Evolutionary conservation across 495 filamentous ascomycete genomes (phyloP).

Genomic region (Aspergillus steynii): DNA sequence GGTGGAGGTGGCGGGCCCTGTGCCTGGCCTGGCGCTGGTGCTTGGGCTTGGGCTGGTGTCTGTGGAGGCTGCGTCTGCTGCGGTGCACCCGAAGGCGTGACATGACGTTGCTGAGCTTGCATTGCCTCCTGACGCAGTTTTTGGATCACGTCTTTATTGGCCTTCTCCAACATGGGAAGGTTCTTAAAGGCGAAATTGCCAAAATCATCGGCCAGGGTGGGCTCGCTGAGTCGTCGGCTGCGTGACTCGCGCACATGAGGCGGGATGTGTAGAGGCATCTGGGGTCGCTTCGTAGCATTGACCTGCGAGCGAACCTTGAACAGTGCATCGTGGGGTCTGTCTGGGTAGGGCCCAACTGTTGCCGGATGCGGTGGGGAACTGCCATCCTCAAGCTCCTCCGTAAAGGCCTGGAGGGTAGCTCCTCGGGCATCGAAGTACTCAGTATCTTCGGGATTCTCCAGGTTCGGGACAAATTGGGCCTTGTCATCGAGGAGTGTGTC

Average conservation of each 20-base stretch:
- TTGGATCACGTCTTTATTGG: conserved; percentile 97
- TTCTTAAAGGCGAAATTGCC: conserved; percentile 97
- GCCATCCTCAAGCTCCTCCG: conserved; percentile 92
- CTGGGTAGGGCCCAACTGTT: conserved; percentile 58
- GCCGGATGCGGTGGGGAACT: conserved; percentile 58
- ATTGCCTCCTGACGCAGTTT: conserved; percentile 88
- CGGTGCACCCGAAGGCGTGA: conserved; percentile 9
- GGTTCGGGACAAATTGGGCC: conserved; percentile 89
- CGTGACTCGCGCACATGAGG: conserved; percentile 85
- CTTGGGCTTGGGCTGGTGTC: neutral
- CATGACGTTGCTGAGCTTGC: conserved; percentile 58
- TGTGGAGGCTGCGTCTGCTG: conserved; percentile 12
- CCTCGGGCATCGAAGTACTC: conserved; percentile 96
- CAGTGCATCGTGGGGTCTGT: conserved; percentile 91
- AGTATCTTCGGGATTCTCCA: conserved; percentile 93
- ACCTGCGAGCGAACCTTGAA: conserved; percentile 86
- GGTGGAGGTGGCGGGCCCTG: conserved; percentile 12
- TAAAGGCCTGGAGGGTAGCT: conserved; percentile 84
- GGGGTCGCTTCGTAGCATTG: conserved; percentile 76
- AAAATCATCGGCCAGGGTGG: conserved; percentile 86
- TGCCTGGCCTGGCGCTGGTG: conserved; percentile 4
- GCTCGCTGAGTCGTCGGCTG: conserved; percentile 86
- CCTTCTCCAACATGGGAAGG: conserved; percentile 91
- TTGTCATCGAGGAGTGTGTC: conserved; percentile 86
- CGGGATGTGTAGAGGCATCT: conserved; percentile 95